Base-by-base conservation (phyloP, 768 basidiomycete species). In the Gloeopeniophorella convolvens region DNA sequence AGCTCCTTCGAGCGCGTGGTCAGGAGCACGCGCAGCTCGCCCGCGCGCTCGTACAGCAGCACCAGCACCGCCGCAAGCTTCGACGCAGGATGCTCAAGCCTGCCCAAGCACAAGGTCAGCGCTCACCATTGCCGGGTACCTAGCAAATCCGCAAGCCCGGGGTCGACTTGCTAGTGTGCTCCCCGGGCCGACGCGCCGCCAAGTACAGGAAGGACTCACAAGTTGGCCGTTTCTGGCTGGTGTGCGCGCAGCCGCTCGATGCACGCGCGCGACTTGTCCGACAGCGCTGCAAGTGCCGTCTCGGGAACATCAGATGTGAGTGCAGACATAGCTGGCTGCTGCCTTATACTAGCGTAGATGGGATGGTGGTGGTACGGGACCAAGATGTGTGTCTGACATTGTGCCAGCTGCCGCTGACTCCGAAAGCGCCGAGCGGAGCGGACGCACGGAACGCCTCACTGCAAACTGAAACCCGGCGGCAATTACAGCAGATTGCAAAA, bases 1-100 rank as follows among this genome's bases (percentile, higher is more conserved):
- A 90, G 71, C 2, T 69, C 62, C 64, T 86, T 90, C 5, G 90
- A 88, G 9, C 92, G 78, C 3, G 92, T 95, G 1, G 92, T 95
- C 46, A 95, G 69, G 18, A 94, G 70, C 4, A 94, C 89, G 11
- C 83, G 78, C 5, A 93, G 67, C 36, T 75, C 65, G 15, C 78
- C 83, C 3, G 69, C 73, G n/a, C 76, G 68, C 63, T 93, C 85
- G 55, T 81, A 94, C 1, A 95, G 67, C 10, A 91, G 70, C 1
- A 93, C 79, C 3, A 94, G 73, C 0, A 94, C 89, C 7, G 87
- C 87, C 4, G 82, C 89, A 11, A 81, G 76, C 60, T 73, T 82
- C 42, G 62, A 65, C 13, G 47, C 57, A 9, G 71, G 60, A 36
- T 71, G 66, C 6, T 49, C 52, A 16, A 67, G 66, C 23, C 72